These are phyloP conservation scores for Blastobotrys raffinosifermentans DNA, from an alignment of 1,139 yeast genomes.

Conservation along the genomic window DNA sequence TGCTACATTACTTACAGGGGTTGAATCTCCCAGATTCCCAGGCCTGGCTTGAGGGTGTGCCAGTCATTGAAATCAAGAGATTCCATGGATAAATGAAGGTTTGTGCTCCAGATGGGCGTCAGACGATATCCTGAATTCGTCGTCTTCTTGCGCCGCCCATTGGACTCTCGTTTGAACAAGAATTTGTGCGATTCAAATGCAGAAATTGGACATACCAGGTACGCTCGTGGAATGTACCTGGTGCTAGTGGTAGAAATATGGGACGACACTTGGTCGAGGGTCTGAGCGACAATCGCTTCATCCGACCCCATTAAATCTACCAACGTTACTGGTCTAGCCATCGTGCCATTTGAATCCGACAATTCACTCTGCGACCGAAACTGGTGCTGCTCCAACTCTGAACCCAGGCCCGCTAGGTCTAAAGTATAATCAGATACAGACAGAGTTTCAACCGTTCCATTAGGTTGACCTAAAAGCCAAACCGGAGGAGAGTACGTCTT, in stretches of 20 bases:
- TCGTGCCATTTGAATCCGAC: too few relatives aligned
- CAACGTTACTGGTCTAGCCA: constrained; percentile 26
- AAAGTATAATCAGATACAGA: too few relatives aligned
- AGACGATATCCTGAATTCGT: constrained; percentile 11
- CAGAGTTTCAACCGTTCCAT: constrained; percentile 23
- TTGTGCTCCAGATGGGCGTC: constrained; percentile 21
- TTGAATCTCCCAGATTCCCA: constrained; percentile 43
- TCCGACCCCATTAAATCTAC: constrained; percentile 57
- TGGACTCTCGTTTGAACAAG: constrained; percentile 3
- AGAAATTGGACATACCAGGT: constrained; percentile 42
- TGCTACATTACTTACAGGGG: constrained; percentile 7
- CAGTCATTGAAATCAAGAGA: constrained; percentile 38
- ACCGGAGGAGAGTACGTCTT: constrained; percentile 90
- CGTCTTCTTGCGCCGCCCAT: neutral
- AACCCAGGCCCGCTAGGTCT: too few relatives aligned
- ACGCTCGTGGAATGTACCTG: constrained; percentile 23
- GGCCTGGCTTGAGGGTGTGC: constrained; percentile 51
- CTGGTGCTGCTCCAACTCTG: too few relatives aligned
- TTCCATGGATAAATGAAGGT: constrained; percentile 25
- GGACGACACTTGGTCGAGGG: constrained; percentile 15
- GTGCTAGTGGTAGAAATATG: constrained; percentile 13
- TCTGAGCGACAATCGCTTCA: constrained; percentile 26
- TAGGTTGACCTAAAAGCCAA: constrained; percentile 58
- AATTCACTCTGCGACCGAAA: too few relatives aligned
- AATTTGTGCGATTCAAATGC: constrained; percentile 27